Conservation (phyloP, 129 eudicot genomes). For the Solidago caesia region DNA sequence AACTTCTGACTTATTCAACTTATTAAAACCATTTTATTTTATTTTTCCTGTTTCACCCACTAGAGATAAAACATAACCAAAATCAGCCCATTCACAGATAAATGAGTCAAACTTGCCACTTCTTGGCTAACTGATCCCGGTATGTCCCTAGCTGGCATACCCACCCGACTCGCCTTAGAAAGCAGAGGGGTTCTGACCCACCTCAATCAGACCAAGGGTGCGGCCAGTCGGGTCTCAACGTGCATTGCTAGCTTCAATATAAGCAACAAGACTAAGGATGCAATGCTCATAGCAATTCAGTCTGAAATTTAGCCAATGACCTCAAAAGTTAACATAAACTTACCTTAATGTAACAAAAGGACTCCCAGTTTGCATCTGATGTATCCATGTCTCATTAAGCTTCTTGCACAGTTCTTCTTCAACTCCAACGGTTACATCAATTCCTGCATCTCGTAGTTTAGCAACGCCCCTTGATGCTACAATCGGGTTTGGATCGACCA, state of each 20-base stretch:
- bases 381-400: constrained; percentile 85
- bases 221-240: neutral
- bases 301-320: neutral
- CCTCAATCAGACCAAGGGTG: neutral
- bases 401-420: constrained; percentile 87
- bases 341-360: constrained; percentile 87
- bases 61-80: neutral
- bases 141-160: neutral
- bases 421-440: constrained; percentile 72
- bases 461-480: constrained; percentile 87
- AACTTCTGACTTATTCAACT: neutral
- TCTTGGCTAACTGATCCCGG: neutral
- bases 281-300: neutral
- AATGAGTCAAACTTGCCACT: constrained; percentile 8
- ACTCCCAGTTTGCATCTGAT: constrained; percentile 77
- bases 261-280: constrained; percentile 3
- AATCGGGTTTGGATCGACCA: constrained; percentile 96
- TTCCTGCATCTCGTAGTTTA: constrained; percentile 74
- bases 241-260: constrained; percentile 3
- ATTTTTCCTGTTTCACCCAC: neutral
- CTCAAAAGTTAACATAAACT: constrained; percentile 10
- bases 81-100: neutral
- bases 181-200: neutral
- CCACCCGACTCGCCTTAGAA: neutral
- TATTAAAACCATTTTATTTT: neutral